phyloP scores from a whole-genome alignment of 306 rosid genomes.

The Crataegus laevigata region DNA sequence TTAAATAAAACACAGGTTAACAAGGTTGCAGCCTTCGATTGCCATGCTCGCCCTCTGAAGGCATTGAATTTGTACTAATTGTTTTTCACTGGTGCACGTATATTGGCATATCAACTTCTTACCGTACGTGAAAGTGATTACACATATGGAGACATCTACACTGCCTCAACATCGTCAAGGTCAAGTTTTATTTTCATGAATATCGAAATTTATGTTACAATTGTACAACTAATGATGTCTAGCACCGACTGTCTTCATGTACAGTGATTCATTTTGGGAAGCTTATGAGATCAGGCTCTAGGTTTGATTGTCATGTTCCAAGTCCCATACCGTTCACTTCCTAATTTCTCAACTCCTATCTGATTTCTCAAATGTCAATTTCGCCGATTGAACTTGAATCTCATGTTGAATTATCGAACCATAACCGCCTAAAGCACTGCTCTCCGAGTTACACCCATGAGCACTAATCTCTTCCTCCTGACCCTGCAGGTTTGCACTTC shows the following conservation, averaged over 20 bases:
- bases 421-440: neutral
- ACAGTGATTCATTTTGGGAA: neutral
- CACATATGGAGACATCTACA: neutral
- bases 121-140: neutral
- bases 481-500: neutral
- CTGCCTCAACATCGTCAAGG: neutral
- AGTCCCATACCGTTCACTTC: neutral
- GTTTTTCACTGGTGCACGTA: neutral
- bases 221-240: neutral
- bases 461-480: neutral
- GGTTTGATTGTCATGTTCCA: neutral
- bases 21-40: no score
- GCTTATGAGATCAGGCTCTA: neutral
- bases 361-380: constrained; percentile 16
- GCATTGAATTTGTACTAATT: neutral
- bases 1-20: neutral
- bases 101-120: neutral
- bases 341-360: neutral
- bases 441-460: neutral
- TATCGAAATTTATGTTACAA: neutral
- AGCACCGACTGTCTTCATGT: neutral
- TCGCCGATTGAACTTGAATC: neutral
- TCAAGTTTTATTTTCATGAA: neutral
- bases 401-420: constrained; percentile 11
- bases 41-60: neutral